Evolutionary conservation across 2,329 filamentous ascomycete genomes (phyloP).

Genomic region (Macrophomina tecta): DNA sequence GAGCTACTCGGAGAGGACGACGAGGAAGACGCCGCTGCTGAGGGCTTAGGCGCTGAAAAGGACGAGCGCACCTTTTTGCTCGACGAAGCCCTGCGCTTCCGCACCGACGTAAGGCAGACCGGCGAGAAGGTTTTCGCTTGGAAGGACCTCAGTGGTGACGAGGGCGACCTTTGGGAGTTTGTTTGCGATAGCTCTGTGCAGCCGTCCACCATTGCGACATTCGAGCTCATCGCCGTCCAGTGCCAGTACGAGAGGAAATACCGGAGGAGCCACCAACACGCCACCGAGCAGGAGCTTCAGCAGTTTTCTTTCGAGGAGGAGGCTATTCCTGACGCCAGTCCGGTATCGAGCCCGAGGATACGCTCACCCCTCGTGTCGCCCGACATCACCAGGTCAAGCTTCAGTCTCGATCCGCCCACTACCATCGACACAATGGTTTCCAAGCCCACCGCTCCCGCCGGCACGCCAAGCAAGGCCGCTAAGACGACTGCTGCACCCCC

Average conservation of each 20-base stretch:
- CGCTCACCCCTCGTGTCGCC: slow-evolving; percentile 44
- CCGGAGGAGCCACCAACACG: slow-evolving; percentile 76
- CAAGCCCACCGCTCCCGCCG: slow-evolving; percentile 38
- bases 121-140: slow-evolving; percentile 90
- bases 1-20: slow-evolving; percentile 90
- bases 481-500: slow-evolving; percentile 66
- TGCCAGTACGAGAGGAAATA: slow-evolving; percentile 99
- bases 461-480: slow-evolving; percentile 53
- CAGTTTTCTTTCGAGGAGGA: slow-evolving; percentile 80
- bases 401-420: slow-evolving; percentile 21
- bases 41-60: slow-evolving; percentile 77
- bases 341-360: slow-evolving; percentile 56
- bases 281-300: slow-evolving; percentile 78
- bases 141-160: slow-evolving; percentile 92
- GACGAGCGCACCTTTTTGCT: slow-evolving; percentile 98
- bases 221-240: slow-evolving; percentile 82
- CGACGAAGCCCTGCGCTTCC: slow-evolving; percentile 89
- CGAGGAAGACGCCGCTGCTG: slow-evolving; percentile 77
- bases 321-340: slow-evolving; percentile 65
- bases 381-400: slow-evolving; percentile 32
- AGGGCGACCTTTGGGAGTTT: slow-evolving; percentile 96
- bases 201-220: slow-evolving; percentile 74
- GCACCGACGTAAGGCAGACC: slow-evolving; percentile 78
- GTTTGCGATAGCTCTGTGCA: slow-evolving; percentile 82
- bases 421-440: slow-evolving; percentile 27